These are phyloP conservation scores for Aspergillus sp. DNA, from an alignment of 2,329 filamentous ascomycete genomes.

Conservation along the genomic window DNA sequence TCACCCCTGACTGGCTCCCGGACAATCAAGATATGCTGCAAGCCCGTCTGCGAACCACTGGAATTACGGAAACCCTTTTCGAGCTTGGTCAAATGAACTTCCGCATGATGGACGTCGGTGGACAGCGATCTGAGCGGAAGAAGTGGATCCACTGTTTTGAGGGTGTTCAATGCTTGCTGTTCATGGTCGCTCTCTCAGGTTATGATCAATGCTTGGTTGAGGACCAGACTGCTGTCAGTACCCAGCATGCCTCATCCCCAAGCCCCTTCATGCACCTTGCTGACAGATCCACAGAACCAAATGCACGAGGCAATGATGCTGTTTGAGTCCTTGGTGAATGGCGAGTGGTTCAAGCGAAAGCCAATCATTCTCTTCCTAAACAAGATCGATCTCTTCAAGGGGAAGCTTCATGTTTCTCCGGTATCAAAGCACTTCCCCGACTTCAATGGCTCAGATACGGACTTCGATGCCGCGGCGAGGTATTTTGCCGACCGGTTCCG, in stretches of 20 bases:
- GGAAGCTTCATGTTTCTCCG: constrained; percentile 68
- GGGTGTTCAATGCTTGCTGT: constrained; percentile 86
- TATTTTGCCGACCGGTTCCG: constrained; percentile 82
- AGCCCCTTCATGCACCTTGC: background rate
- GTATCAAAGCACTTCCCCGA: constrained; percentile 76
- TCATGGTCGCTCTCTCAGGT: constrained; percentile 91
- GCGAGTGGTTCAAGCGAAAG: constrained; percentile 80
- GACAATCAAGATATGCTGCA: constrained; percentile 93
- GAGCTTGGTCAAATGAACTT: constrained; percentile 89
- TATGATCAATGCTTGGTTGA: constrained; percentile 96
- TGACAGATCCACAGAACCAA: constrained; percentile 65
- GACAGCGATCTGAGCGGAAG: constrained; percentile 88
- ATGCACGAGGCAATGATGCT: constrained; percentile 88
- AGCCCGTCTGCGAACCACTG: constrained; percentile 84
- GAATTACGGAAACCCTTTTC: constrained; percentile 93
- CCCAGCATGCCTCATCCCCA: background rate
- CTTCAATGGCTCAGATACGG: constrained; percentile 68
- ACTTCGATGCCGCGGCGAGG: constrained; percentile 72
- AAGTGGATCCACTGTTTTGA: constrained; percentile 98
- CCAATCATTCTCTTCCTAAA: constrained; percentile 82
- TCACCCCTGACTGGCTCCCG: constrained; percentile 75
- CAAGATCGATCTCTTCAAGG: constrained; percentile 82
- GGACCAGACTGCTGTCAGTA: constrained; percentile 89
- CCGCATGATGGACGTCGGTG: constrained; percentile 94
- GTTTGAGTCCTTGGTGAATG: constrained; percentile 82